Base-by-base conservation (phyloP, 257 asterid species). In the Solanum bulbocastanum region DNA sequence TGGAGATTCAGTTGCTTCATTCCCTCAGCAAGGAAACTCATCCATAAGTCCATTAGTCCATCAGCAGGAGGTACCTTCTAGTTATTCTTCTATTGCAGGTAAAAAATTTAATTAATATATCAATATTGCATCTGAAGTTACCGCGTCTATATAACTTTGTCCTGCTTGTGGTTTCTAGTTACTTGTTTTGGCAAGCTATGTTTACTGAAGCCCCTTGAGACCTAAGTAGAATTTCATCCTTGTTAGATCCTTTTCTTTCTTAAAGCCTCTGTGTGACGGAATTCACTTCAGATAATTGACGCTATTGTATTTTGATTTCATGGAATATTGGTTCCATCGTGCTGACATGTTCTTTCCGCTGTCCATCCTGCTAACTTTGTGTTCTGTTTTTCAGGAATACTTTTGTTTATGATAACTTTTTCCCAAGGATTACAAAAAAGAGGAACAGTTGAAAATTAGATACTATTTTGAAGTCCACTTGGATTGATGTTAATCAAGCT, bases 1-100 rank as follows among this genome's bases (percentile, higher is more conserved):
- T 88, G 95, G 93, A 81, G 94, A 96, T 88, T 89, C 96, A 87
- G 65, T 87, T 87, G 88, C 92, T 87, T 87, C 93, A n/a, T 93
- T 87, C 87, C 89, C 89, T 73, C 95, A 90, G 86, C 93, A 87
- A 83, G 95, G 92, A 87, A 93, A 90, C 86, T 91, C 95, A 65
- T 92, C 98, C 85, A 89, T 90, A 83, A 94, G 91, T 89, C 92
- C 97, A 92, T 89, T 93, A 71, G 92, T 91, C 93, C 97, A 92
- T 93, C 99, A 91, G 99, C 99, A 95, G 99, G 99, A 97, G 99
- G 99, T 97, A 97, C 97, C 99, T 97, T 97, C 98, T 97, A 96
- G 99, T 97, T 97, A 97, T 97, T 94, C 99, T 96, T 95, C 99
- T 95, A 92, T 93, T 92, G 90, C 98, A 97, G 99, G 99, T 97